Conservation (phyloP, 1,284 basidiomycete species). For the Cryptococcus neoformans region DNA sequence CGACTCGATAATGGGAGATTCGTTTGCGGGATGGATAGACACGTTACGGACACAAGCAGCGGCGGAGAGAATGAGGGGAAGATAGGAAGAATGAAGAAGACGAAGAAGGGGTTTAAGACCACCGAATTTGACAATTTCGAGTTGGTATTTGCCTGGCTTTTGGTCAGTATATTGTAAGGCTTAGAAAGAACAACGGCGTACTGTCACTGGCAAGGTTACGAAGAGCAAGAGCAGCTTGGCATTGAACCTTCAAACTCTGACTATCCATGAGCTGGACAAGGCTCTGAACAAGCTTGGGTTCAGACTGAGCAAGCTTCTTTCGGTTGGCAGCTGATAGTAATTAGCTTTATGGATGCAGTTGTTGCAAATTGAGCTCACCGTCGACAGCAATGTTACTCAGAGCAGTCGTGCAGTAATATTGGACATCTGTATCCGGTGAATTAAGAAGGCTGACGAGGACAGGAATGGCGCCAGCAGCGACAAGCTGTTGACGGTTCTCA, state of each 20-base stretch:
- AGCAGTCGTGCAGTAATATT: constrained; percentile 99
- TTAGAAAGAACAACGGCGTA: constrained; percentile 44
- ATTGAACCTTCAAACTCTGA: constrained; percentile 96
- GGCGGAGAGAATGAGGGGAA: constrained; percentile 97
- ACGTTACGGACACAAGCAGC: constrained; percentile 99
- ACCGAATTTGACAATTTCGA: constrained; percentile 96
- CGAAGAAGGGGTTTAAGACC: constrained; percentile 90
- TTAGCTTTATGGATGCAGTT: background rate
- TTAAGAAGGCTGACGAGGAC: constrained; percentile 94
- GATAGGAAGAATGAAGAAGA: constrained; percentile 92
- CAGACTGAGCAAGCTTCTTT: constrained; percentile 91
- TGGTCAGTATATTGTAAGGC: background rate
- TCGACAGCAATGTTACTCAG: constrained; percentile 98
- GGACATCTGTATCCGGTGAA: constrained; percentile 97
- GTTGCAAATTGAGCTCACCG: constrained; percentile 54
- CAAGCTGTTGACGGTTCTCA: constrained; percentile 97
- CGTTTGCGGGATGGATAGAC: constrained; percentile 97
- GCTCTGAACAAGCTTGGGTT: constrained; percentile 93
- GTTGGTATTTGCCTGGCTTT: constrained; percentile 87
- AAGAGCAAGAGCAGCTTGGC: constrained; percentile 94
- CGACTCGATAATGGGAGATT: constrained; percentile 98
- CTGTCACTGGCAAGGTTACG: constrained; percentile 97
- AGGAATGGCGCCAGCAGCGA: constrained; percentile 97
- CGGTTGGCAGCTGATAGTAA: constrained; percentile 66
- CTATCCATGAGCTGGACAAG: constrained; percentile 97